A percentile compares a stretch with the other conserved stretches of the same genome.
Conservation (phyloP, 768 basidiomycete species). For the Thelephora aurantiotincta region DNA sequence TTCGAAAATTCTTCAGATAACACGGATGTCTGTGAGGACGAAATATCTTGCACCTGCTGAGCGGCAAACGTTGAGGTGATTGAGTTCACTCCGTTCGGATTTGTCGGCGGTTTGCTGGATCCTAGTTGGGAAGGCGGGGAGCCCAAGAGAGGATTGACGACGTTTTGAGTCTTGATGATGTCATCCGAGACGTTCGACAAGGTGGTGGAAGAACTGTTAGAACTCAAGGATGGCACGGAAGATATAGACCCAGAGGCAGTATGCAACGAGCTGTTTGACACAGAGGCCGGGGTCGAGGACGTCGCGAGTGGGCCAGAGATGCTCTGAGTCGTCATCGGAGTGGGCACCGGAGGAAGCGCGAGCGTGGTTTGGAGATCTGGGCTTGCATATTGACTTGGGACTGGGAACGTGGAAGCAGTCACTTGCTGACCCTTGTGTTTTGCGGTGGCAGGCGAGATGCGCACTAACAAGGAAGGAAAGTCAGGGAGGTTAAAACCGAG, state of each 20-base stretch:
- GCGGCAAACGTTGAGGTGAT: slow-evolving; percentile 24
- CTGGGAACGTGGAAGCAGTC: not conserved
- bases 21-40: slow-evolving; percentile 35
- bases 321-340: slow-evolving; percentile 39
- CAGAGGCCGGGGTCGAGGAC: slow-evolving; percentile 5
- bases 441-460: slow-evolving; percentile 80
- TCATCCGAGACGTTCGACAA: slow-evolving; percentile 39
- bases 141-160: slow-evolving; percentile 8
- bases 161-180: slow-evolving; percentile 22
- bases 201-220: slow-evolving; percentile 32
- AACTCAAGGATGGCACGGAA: slow-evolving; percentile 17
- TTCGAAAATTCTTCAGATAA: slow-evolving; percentile 71
- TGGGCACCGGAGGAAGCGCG: slow-evolving; percentile 27
- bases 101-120: slow-evolving; percentile 10
- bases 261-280: not conserved
- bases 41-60: slow-evolving; percentile 28
- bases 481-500: slow-evolving; percentile 4
- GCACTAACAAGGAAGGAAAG: slow-evolving; percentile 38
- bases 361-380: slow-evolving; percentile 22
- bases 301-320: slow-evolving; percentile 60
- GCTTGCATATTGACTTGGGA: slow-evolving; percentile 6
- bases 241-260: slow-evolving; percentile 29
- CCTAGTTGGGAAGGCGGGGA: slow-evolving; percentile 8
- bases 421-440: slow-evolving; percentile 51
- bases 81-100: slow-evolving; percentile 10